These are phyloP conservation scores for Spergularia marina DNA, from an alignment of 148 eudicot genomes.

Conservation along the genomic window DNA sequence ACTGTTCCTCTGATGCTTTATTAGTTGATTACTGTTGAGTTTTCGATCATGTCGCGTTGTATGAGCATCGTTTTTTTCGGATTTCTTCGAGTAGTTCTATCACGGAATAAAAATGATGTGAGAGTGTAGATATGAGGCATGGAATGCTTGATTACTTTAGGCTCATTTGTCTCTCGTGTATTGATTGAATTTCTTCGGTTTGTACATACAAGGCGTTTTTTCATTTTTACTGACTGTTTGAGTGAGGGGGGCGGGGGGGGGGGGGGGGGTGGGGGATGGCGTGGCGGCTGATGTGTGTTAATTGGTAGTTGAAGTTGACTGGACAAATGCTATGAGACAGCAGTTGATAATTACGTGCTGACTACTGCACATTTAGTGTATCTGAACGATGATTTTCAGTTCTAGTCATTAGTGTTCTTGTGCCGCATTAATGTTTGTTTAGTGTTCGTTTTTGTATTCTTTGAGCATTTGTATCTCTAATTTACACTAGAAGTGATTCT, in stretches of 20 bases:
- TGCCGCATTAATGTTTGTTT: neutral
- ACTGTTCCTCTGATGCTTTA: neutral
- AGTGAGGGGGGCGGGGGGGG: neutral
- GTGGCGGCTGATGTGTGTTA: conserved; percentile 12
- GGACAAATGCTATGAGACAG: neutral
- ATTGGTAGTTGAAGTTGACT: conserved; percentile 23
- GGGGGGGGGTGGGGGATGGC: neutral
- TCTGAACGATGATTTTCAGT: neutral
- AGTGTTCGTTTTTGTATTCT: too few species aligned
- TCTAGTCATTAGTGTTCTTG: neutral
- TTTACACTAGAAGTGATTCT: too few species aligned
- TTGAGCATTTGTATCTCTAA: too few species aligned
- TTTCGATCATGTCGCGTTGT: too few species aligned
- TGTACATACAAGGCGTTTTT: neutral
- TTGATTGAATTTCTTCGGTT: too few species aligned
- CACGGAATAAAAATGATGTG: too few species aligned
- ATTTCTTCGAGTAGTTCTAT: too few species aligned
- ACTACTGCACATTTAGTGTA: conserved; percentile 6
- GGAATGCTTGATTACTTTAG: too few species aligned
- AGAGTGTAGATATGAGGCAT: too few species aligned
- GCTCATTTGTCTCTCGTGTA: too few species aligned
- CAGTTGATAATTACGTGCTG: conserved; percentile 17
- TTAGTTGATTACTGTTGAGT: too few species aligned
- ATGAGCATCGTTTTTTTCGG: too few species aligned
- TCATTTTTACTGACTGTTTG: neutral